These are phyloP conservation scores for Kazachstania africana DNA, from an alignment of 805 yeast genomes.

Conservation along the genomic window DNA sequence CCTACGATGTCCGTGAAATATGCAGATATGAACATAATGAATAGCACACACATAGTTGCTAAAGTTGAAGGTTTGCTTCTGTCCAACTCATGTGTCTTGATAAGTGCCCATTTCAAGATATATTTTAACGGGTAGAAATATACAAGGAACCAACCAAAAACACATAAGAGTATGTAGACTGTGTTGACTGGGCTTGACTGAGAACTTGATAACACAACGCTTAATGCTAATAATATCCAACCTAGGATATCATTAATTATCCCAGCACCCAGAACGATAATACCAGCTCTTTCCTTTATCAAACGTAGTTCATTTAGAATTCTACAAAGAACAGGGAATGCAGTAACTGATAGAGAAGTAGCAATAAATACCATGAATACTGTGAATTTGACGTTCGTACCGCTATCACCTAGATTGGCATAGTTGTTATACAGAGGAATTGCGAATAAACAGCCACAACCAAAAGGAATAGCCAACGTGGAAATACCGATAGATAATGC, in stretches of 20 bases:
- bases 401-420: conserved; percentile 22
- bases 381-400: conserved; percentile 42
- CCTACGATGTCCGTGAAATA: conserved; percentile 78
- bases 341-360: conserved; percentile 75
- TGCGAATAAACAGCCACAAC: conserved; percentile 62
- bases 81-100: conserved; percentile 42
- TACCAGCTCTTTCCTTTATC: conserved; percentile 61
- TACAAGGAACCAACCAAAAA: conserved; percentile 58
- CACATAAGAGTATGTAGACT: conserved; percentile 53
- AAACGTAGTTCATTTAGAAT: conserved; percentile 63
- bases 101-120: conserved; percentile 34
- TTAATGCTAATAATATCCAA: conserved; percentile 68
- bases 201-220: conserved; percentile 67
- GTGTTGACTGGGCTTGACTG: conserved; percentile 51
- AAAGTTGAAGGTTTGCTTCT: conserved; percentile 52
- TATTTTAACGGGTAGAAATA: conserved; percentile 46
- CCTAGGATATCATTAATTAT: conserved; percentile 70
- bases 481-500: conserved; percentile 60
- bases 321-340: conserved; percentile 75
- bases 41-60: conserved; percentile 43
- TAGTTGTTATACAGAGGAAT: conserved; percentile 55
- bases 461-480: conserved; percentile 72
- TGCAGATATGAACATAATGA: conserved; percentile 51
- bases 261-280: conserved; percentile 71
- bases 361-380: conserved; percentile 74